phyloP scores from a whole-genome alignment of 2,329 filamentous ascomycete genomes.

The Stachybotrys chartarum region DNA sequence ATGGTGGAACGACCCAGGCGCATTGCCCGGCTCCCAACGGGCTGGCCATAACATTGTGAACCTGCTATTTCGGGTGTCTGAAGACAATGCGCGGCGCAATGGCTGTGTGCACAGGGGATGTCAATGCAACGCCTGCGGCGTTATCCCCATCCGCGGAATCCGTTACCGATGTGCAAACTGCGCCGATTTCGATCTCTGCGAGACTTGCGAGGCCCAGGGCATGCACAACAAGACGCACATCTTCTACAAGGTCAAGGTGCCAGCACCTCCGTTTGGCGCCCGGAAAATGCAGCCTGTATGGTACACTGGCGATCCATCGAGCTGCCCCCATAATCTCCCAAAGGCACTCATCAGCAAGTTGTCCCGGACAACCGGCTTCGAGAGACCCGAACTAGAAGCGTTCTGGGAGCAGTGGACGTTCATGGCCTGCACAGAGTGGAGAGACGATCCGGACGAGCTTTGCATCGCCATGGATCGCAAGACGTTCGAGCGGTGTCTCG shows the following conservation, averaged over 20 bases:
- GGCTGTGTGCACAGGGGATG: constrained; percentile 91
- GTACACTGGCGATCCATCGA: constrained; percentile 82
- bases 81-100: constrained; percentile 82
- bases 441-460: constrained; percentile 70
- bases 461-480: constrained; percentile 81
- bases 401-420: constrained; percentile 97
- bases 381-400: constrained; percentile 82
- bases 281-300: constrained; percentile 75
- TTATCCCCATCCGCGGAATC: constrained; percentile 83
- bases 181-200: constrained; percentile 91
- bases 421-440: constrained; percentile 80
- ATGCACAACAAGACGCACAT: constrained; percentile 84
- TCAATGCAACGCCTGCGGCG: constrained; percentile 82
- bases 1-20: constrained; percentile 42
- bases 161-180: constrained; percentile 95
- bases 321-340: constrained; percentile 60
- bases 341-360: constrained; percentile 60
- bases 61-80: constrained; percentile 84
- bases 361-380: constrained; percentile 67
- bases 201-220: constrained; percentile 76
- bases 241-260: constrained; percentile 92
- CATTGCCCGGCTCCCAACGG: constrained; percentile 34
- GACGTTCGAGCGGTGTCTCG: constrained; percentile 86
- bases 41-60: constrained; percentile 76
- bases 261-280: constrained; percentile 75